These are phyloP conservation scores for Tagetes patula DNA, from an alignment of 129 eudicot species.

Conservation along the genomic window DNA sequence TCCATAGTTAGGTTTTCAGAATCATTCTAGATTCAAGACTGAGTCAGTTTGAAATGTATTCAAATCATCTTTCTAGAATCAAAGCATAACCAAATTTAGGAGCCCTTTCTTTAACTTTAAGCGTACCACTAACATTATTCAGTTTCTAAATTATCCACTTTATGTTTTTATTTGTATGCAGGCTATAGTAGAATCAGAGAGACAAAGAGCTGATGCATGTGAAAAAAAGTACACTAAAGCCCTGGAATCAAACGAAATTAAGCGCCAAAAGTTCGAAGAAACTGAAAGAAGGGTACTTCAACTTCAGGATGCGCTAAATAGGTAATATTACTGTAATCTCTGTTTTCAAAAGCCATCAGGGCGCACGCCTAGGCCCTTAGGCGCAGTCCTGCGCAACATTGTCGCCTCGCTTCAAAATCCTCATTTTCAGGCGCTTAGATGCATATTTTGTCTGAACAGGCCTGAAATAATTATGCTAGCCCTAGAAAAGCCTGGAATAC, in stretches of 20 bases:
- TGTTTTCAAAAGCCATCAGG: neutral
- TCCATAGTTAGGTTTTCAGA: neutral
- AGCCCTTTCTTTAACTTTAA: neutral
- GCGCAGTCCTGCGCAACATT: no score
- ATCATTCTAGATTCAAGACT: neutral
- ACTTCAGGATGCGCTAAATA: constrained; percentile 78
- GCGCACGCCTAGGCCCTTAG: no score
- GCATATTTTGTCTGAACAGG: no score
- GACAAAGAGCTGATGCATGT: constrained; percentile 69
- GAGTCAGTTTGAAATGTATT: neutral
- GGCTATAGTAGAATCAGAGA: constrained; percentile 63
- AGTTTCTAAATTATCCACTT: constrained; percentile 17
- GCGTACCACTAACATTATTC: constrained; percentile 1
- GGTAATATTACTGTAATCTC: constrained; percentile 45
- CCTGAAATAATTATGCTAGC: no score
- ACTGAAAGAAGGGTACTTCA: constrained; percentile 74
- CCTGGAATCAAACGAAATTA: constrained; percentile 61
- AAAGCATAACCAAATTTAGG: neutral
- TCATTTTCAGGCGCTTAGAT: no score
- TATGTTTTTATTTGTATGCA: constrained; percentile 26
- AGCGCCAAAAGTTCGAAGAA: constrained; percentile 71
- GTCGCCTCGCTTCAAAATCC: no score
- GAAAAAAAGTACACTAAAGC: constrained; percentile 66
- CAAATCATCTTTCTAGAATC: neutral
- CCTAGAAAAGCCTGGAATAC: no score